Percentiles rank a stretch among this genome's conserved stretches.
phyloP scores from a whole-genome alignment of 2,329 filamentous ascomycete genomes.

The Calonectria naviculata region DNA sequence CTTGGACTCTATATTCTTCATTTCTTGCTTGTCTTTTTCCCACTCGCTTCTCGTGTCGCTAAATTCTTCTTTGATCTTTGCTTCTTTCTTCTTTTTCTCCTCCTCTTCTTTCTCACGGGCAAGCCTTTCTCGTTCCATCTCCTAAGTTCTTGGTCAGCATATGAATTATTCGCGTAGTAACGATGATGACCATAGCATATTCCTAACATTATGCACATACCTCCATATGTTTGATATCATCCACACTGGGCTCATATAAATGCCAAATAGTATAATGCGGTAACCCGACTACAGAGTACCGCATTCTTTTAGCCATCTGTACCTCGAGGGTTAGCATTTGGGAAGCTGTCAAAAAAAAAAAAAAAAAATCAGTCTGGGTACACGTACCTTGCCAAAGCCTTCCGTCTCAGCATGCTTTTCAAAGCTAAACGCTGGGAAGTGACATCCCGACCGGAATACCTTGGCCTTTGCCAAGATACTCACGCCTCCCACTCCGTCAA shows the following conservation, averaged over 20 bases:
- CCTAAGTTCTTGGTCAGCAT: constrained; percentile 57
- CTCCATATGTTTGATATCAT: constrained; percentile 98
- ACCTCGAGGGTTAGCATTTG: constrained; percentile 23
- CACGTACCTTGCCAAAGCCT: constrained; percentile 92
- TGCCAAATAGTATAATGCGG: constrained; percentile 99
- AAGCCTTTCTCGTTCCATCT: constrained; percentile 91
- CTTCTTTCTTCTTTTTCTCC: constrained; percentile 79
- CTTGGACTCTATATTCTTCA: constrained; percentile 69
- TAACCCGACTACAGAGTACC: constrained; percentile 92
- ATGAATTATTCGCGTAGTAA: neutral
- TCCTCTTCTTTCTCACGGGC: constrained; percentile 78
- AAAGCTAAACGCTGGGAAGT: constrained; percentile 98
- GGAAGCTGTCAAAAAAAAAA: neutral
- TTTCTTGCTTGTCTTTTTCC: constrained; percentile 88
- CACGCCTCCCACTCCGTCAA: constrained; percentile 96
- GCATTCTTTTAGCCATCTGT: constrained; percentile 97
- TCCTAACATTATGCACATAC: constrained; percentile 51
- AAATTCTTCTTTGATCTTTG: constrained; percentile 80
- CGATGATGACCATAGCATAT: neutral
- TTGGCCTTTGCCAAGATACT: constrained; percentile 96
- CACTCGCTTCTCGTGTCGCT: constrained; percentile 82
- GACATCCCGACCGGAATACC: constrained; percentile 93
- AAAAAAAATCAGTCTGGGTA: neutral
- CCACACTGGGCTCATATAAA: constrained; percentile 98
- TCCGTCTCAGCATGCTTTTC: constrained; percentile 99